These are phyloP conservation scores for Phellinidium pouzarii DNA, from an alignment of 1,284 basidiomycete species.

Conservation along the genomic window DNA sequence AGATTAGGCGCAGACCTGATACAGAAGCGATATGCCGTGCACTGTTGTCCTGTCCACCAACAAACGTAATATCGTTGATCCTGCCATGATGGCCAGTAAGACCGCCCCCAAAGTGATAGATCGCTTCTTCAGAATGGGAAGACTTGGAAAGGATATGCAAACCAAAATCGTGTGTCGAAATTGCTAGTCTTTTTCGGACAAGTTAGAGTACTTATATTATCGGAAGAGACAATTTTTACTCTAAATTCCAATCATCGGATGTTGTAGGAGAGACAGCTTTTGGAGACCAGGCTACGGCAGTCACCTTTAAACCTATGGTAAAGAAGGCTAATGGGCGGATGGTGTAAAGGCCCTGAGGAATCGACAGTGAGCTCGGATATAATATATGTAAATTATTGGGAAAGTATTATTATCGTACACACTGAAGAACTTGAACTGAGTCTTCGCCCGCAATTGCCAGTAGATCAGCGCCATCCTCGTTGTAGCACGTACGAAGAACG, in stretches of 20 bases:
- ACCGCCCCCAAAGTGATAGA: conserved; percentile 69
- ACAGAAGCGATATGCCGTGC: conserved; percentile 71
- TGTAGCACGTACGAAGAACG: conserved; percentile 53
- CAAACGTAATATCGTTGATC: conserved; percentile 69
- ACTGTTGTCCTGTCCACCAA: conserved; percentile 57
- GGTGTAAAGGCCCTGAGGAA: conserved; percentile 32
- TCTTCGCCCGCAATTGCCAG: conserved; percentile 66
- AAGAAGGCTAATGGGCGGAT: conserved; percentile 57
- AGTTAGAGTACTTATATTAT: background rate
- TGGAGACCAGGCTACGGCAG: conserved; percentile 74
- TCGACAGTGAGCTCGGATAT: conserved; percentile 10
- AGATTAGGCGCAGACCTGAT: conserved; percentile 44
- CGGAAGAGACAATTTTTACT: conserved; percentile 39
- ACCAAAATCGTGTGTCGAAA: conserved; percentile 59
- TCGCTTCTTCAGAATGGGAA: conserved; percentile 39
- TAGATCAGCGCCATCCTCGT: conserved; percentile 58
- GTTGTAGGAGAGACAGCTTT: conserved; percentile 55
- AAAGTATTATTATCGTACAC: conserved; percentile 37
- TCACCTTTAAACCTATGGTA: conserved; percentile 62
- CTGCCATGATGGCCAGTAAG: conserved; percentile 62
- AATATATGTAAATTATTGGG: background rate
- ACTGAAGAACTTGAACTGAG: conserved; percentile 58
- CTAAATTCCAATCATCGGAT: conserved; percentile 60
- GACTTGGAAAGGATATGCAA: conserved; percentile 62
- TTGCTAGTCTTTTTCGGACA: conserved; percentile 44